A percentile compares a stretch with the other conserved stretches of the same genome.
Conservation (phyloP, 2,329 filamentous ascomycete genomes). For the Cytospora mali region DNA sequence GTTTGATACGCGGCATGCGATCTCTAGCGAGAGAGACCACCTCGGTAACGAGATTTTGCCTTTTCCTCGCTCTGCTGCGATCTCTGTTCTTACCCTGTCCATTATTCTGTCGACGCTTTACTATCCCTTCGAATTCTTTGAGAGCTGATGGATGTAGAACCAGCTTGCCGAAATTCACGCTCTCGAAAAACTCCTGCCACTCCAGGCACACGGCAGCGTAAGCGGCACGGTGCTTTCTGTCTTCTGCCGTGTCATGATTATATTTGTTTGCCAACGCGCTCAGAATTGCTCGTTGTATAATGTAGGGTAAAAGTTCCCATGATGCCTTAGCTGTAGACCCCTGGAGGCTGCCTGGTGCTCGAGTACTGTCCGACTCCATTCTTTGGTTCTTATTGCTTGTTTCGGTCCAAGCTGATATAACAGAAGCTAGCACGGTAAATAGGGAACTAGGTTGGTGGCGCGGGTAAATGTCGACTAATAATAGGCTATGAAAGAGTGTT, state of each 20-base stretch:
- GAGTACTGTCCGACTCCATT: too few species aligned
- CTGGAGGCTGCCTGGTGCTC: too few species aligned
- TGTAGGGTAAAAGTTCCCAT: constrained; percentile 28
- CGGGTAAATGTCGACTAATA: too few species aligned
- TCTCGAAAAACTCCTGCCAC: constrained; percentile 14
- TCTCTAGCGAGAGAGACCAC: too few species aligned
- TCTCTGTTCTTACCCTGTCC: neutral
- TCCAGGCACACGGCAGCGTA: constrained; percentile 12
- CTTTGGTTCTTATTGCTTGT: too few species aligned
- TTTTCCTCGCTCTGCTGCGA: neutral
- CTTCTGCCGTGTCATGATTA: neutral
- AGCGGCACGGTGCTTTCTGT: neutral
- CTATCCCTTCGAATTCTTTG: neutral
- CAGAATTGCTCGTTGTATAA: neutral
- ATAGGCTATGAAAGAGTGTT: too few species aligned
- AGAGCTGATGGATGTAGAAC: neutral
- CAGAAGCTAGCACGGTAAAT: too few species aligned
- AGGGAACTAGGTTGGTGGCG: too few species aligned
- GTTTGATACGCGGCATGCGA: constrained; percentile 3
- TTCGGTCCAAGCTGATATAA: too few species aligned
- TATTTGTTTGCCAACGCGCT: neutral
- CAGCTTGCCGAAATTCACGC: constrained; percentile 4
- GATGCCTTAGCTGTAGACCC: too few species aligned
- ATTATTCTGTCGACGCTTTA: neutral
- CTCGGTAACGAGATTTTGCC: too few species aligned